These are phyloP conservation scores for Wickerhamiella cacticola DNA, from an alignment of 805 yeast species.

Conservation along the genomic window DNA sequence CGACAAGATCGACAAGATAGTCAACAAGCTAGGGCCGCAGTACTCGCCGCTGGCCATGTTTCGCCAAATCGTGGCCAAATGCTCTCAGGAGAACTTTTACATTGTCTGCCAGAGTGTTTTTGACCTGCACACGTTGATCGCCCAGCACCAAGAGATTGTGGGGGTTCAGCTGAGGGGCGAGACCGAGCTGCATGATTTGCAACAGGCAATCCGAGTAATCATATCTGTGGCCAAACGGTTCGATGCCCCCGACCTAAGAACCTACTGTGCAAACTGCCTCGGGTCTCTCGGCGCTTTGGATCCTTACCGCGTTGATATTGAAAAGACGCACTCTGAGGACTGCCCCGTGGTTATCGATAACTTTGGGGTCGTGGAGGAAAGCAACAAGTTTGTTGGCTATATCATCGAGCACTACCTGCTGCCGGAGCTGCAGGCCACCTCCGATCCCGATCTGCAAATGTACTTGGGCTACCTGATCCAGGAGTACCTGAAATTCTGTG, in stretches of 20 bases:
- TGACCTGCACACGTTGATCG: constrained; percentile 46
- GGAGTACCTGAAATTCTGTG: constrained; percentile 55
- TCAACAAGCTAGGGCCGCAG: neutral
- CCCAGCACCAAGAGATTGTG: constrained; percentile 19
- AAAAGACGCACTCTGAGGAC: neutral
- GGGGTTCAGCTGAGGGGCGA: constrained; percentile 13
- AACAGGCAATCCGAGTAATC: constrained; percentile 22
- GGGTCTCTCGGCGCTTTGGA: constrained; percentile 72
- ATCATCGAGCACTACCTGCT: constrained; percentile 62
- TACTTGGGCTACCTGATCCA: constrained; percentile 84
- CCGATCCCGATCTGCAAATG: constrained; percentile 72
- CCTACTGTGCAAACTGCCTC: constrained; percentile 52
- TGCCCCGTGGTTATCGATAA: constrained; percentile 45
- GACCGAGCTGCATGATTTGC: constrained; percentile 11
- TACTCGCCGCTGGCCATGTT: constrained; percentile 9
- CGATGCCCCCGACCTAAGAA: constrained; percentile 22
- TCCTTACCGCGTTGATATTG: constrained; percentile 40
- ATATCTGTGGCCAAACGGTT: constrained; percentile 24
- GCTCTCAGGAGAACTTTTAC: constrained; percentile 51
- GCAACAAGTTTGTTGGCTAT: constrained; percentile 48
- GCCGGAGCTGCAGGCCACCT: constrained; percentile 79
- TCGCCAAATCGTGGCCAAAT: constrained; percentile 38
- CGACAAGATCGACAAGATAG: neutral
- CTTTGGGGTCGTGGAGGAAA: constrained; percentile 50
- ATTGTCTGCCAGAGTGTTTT: constrained; percentile 61